Percentiles rank a stretch among this genome's conserved stretches.
phyloP scores from a whole-genome alignment of 345 rosid genomes.

The Populus deltoides region DNA sequence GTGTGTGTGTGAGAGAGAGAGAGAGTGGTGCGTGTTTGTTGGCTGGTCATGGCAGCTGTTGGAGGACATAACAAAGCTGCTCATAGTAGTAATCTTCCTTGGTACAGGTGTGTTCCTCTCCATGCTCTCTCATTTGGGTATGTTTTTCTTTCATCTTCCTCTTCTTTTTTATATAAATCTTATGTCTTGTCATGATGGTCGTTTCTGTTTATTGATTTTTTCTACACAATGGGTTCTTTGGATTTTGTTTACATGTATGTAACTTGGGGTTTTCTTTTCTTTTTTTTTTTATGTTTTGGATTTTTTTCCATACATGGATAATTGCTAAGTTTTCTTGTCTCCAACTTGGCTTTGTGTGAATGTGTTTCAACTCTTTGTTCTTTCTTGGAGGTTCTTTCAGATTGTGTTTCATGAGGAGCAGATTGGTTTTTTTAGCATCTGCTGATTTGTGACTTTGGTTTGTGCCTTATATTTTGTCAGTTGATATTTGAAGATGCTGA shows the following conservation, averaged over 20 bases:
- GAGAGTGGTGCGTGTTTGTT: background rate
- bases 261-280: background rate
- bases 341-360: background rate
- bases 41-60: slow-evolving; percentile 25
- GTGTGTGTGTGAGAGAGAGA: background rate
- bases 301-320: background rate
- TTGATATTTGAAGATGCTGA: background rate
- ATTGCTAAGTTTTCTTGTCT: background rate
- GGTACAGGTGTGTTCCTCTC: slow-evolving; percentile 32
- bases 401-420: background rate
- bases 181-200: background rate
- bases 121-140: slow-evolving; percentile 34
- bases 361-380: background rate
- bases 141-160: slow-evolving; percentile 5
- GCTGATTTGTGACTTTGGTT: background rate
- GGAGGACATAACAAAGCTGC: background rate
- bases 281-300: background rate
- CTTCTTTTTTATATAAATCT: background rate
- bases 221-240: background rate
- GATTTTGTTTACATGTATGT: slow-evolving; percentile 6
- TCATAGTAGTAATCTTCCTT: background rate
- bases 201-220: too few relatives aligned
- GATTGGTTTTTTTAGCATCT: background rate
- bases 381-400: background rate
- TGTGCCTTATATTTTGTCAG: background rate